Base-by-base conservation (phyloP, 1,284 basidiomycete species). In the Ceratobasidium sp. region DNA sequence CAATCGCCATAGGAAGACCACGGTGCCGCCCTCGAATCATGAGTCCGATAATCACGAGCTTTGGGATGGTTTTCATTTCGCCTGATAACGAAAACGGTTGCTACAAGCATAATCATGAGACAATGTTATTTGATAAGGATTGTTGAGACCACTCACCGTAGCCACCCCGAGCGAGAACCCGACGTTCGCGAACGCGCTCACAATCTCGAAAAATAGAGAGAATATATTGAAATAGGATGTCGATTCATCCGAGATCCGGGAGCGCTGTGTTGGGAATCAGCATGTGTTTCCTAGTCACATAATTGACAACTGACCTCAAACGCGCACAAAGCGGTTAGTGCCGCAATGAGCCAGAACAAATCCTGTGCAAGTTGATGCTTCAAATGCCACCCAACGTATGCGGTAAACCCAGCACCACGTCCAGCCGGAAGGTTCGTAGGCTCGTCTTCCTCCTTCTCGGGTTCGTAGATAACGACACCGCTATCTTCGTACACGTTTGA, bases 401-500 rank as follows among this genome's bases (percentile, higher is more conserved):
- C 64, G 4, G 52, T 69, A 32, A 69, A 69, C 16, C 64, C 64
- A 11, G 64, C 64, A 44, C 64, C 64, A 26, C 64, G 64, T 7
- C 64, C 64, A 21, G 21, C 50, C 13, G 50, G 50, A 14, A 69
- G 52, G 44, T 69, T 57, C 11, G 64, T 69, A 26, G 64, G 64
- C 18, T 69, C 64, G 13, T 69, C 64, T 16, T 69, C 64, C 2
- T 69, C 52, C 1, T 28, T 32, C 21, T 69, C 64, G 21, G 44
- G 21, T 13, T 69, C 44, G 64, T 69, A 69, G n/a, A 69, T 69
- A 5, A 69, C 64, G 16, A 69, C 64, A 41, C 64, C 64, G 38
- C 64, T 69, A 8, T 69, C 64, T 21, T 69, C 64, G n/a, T 69
- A 69, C 23, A 69, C 64, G 28, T 69, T 69, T 35, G 64, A 69